These are phyloP conservation scores for Tetracladium marchalianum DNA, from an alignment of 495 filamentous ascomycete species.

Conservation along the genomic window DNA sequence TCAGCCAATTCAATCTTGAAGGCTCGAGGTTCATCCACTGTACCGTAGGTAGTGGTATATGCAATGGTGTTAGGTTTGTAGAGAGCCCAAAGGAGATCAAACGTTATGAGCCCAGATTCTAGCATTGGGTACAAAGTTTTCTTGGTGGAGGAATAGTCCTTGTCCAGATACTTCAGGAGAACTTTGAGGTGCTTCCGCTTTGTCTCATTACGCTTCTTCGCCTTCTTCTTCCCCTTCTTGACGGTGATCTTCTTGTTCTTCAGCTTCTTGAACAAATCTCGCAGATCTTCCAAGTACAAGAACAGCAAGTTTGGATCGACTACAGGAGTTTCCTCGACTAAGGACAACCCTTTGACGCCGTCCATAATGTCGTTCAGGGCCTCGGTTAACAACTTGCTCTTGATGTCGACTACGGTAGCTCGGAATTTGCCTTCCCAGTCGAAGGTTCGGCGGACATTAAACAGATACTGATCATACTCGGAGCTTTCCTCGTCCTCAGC, in stretches of 20 bases:
- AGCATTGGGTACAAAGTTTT: conserved; percentile 77
- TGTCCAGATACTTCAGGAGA: conserved; percentile 70
- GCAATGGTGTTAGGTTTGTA: conserved; percentile 86
- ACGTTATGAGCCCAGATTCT: conserved; percentile 78
- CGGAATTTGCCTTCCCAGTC: conserved; percentile 74
- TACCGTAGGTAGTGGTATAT: conserved; percentile 73
- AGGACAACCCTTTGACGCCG: conserved; percentile 68
- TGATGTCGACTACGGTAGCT: conserved; percentile 63
- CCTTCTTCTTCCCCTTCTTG: conserved; percentile 47
- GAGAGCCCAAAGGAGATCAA: conserved; percentile 81
- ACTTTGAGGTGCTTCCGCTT: conserved; percentile 66
- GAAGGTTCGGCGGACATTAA: conserved; percentile 78
- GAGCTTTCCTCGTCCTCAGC: conserved; percentile 59
- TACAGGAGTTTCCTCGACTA: conserved; percentile 71
- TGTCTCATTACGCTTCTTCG: conserved; percentile 54
- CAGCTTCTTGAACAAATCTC: conserved; percentile 52
- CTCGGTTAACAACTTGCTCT: conserved; percentile 69
- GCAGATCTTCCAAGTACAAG: conserved; percentile 72
- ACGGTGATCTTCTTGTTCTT: conserved; percentile 44
- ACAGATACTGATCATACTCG: conserved; percentile 78
- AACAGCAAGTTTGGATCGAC: conserved; percentile 86
- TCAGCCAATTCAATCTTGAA: conserved; percentile 80
- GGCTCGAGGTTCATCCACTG: conserved; percentile 71
- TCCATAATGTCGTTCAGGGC: conserved; percentile 68
- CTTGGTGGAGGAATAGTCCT: conserved; percentile 70